Base-by-base conservation (phyloP, 306 rosid species). In the Lathyrus tuberosus region DNA sequence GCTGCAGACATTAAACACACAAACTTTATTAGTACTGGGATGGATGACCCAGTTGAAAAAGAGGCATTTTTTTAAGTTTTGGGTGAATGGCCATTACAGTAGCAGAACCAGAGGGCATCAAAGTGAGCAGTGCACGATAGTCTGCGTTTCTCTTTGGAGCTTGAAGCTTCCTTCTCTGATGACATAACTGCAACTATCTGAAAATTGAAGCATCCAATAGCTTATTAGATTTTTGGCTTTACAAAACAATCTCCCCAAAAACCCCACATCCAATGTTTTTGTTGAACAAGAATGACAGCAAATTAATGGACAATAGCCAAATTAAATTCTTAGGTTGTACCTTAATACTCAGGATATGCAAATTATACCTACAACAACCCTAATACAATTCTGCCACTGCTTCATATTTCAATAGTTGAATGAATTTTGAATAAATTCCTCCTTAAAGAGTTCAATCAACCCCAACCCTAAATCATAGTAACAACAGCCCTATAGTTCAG, bases 101-200 rank as follows among this genome's bases (percentile, higher is more conserved):
- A 93, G 83, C 98, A 93, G 84, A 93, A 93, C 91, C 89, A 85
- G 54, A 90, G 86, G 60, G 96, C 86, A 56, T 93, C 88, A 62
- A 93, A 93, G 81, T 67, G 61, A 42, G 84, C 53, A 22, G 90
- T 0, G 79, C 94, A 88, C 2, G 90, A 82, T 12, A 88, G 71
- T 63, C 77, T 68, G 65, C 76, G 79, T 18, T 22, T 72, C 10
- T 22, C 33, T 2, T 18, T 35, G 53, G 84, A 30, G 57, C 49
- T 46, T 7, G 76, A 44, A 30, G 13, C 46, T 69, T 71, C 73
- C 40, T 81, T 70, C 74, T 82, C 83, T 5, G 30, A 26, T 26
- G 30, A 26, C 30, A 26, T 26, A 26, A 26, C 30, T 26, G 26
- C 30, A 26, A 26, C 30, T 26, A 26, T 47, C 35, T 41, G 33